Conservation (phyloP, 768 basidiomycete species). For the Collybia mongolica region DNA sequence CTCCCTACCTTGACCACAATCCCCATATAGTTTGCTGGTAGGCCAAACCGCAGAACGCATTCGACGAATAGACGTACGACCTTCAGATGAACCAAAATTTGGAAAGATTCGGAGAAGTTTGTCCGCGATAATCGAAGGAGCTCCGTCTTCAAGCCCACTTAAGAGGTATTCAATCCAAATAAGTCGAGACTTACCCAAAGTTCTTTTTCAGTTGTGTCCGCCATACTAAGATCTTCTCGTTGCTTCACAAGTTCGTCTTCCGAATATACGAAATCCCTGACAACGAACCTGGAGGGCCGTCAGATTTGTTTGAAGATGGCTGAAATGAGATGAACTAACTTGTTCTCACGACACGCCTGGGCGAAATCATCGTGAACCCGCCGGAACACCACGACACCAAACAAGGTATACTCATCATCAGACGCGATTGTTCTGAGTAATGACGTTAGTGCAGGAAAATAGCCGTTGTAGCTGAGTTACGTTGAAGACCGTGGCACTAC, state of each 20-base stretch:
- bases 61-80: conserved; percentile 90
- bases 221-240: conserved; percentile 73
- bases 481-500: conserved; percentile 90
- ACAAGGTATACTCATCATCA: conserved; percentile 89
- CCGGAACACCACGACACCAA: conserved; percentile 85
- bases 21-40: conserved; percentile 89
- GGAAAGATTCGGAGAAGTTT: conserved; percentile 96
- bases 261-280: conserved; percentile 92
- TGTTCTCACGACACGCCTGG: conserved; percentile 94
- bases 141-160: conserved; percentile 64
- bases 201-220: conserved; percentile 89
- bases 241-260: conserved; percentile 81
- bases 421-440: conserved; percentile 61
- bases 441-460: conserved; percentile 8
- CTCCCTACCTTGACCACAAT: conserved; percentile 69
- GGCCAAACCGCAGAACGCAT: conserved; percentile 91
- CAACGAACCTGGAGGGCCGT: conserved; percentile 67
- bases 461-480: conserved; percentile 37
- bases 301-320: background rate
- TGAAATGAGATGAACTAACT: conserved; percentile 46
- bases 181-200: conserved; percentile 74
- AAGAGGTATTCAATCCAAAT: background rate
- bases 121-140: conserved; percentile 86
- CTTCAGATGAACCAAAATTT: conserved; percentile 92
- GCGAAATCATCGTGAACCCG: conserved; percentile 89